These are phyloP conservation scores for Arachnopeziza araneosa DNA, from an alignment of 2,329 filamentous ascomycete species.

Conservation along the genomic window DNA sequence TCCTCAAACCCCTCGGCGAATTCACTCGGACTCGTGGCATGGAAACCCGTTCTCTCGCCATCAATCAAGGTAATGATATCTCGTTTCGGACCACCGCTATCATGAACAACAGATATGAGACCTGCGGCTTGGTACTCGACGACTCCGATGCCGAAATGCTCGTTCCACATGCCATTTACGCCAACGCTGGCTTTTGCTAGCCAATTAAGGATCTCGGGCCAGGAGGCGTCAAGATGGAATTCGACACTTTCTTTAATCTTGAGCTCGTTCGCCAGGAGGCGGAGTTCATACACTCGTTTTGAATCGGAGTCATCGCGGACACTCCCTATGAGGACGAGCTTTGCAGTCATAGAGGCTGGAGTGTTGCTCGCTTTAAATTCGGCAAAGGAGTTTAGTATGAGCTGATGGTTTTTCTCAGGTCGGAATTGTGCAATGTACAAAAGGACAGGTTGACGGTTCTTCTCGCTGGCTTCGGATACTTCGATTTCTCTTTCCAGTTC, in stretches of 20 bases:
- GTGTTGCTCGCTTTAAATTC: slow-evolving; percentile 58
- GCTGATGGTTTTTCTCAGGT: slow-evolving; percentile 90
- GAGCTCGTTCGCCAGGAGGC: slow-evolving; percentile 80
- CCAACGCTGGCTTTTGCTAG: slow-evolving; percentile 73
- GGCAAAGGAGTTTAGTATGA: slow-evolving; percentile 81
- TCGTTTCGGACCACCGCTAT: slow-evolving; percentile 86
- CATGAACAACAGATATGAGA: slow-evolving; percentile 85
- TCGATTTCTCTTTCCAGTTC: slow-evolving; percentile 73
- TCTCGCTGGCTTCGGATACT: slow-evolving; percentile 64
- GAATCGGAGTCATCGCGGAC: slow-evolving; percentile 81
- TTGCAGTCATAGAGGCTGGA: slow-evolving; percentile 49
- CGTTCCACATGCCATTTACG: slow-evolving; percentile 99
- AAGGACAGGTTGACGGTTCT: slow-evolving; percentile 62
- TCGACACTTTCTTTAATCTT: slow-evolving; percentile 77
- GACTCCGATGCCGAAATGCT: slow-evolving; percentile 97
- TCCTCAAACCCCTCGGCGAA: slow-evolving; percentile 78
- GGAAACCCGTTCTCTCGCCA: slow-evolving; percentile 78
- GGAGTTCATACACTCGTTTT: slow-evolving; percentile 80
- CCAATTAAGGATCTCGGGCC: slow-evolving; percentile 80
- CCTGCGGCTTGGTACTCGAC: slow-evolving; percentile 98
- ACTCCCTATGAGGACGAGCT: slow-evolving; percentile 80
- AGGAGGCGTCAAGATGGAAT: slow-evolving; percentile 85
- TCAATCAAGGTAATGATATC: slow-evolving; percentile 86
- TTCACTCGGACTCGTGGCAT: slow-evolving; percentile 70
- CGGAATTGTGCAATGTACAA: slow-evolving; percentile 97